Base-by-base conservation (phyloP, 192 early-diverging fungal genomes). In the Linnemannia hyalina region DNA sequence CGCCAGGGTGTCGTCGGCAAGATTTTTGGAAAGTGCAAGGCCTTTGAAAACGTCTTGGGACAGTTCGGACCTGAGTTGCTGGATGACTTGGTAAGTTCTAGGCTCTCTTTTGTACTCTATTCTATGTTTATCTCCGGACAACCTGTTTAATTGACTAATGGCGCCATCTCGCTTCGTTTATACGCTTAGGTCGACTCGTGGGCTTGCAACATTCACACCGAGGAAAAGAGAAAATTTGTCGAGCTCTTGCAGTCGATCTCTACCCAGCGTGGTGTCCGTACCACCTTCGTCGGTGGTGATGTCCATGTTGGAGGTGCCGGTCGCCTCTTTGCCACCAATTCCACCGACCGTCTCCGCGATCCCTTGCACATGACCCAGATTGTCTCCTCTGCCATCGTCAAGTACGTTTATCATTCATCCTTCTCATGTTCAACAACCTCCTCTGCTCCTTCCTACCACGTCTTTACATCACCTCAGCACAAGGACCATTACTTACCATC, bases 211-310 rank as follows among this genome's bases (percentile, higher is more conserved):
- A 38, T 91, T 78, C 95, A 97, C 80, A 84, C 91, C 68, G 91
- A 88, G n/a, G 97, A 97, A 86, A 94, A 96, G 79, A 92, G 90
- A 79, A 75, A 79, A 57, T 89, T 97, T 75, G 89, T 98, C 23
- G 83, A 89, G 70, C 82, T 90, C 15, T 89, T 98, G 40, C 95
- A 96, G 85, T 76, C 85, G 16, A 91, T 95, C 79, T 91, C 97
- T 35, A 76, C 82, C 13, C 74, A 81, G 40, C 89, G 85, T 44
- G 83, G 86, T 41, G 84, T 96, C 70, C 95, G 97, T 65, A 94
- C 96, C 40, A 95, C 95, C n/a, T 95, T 97, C 82, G 85, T 97
- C 9, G 92, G 90, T 46, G 97, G 97, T 55, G 97, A 97, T 88
- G 97, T 95, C 75, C 93, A 93, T 80, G 90, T 92, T 86, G 92